Percentiles rank a stretch among this genome's conserved stretches.
Conservation (phyloP, 139 green algal species). For the Chlorella sp. region DNA sequence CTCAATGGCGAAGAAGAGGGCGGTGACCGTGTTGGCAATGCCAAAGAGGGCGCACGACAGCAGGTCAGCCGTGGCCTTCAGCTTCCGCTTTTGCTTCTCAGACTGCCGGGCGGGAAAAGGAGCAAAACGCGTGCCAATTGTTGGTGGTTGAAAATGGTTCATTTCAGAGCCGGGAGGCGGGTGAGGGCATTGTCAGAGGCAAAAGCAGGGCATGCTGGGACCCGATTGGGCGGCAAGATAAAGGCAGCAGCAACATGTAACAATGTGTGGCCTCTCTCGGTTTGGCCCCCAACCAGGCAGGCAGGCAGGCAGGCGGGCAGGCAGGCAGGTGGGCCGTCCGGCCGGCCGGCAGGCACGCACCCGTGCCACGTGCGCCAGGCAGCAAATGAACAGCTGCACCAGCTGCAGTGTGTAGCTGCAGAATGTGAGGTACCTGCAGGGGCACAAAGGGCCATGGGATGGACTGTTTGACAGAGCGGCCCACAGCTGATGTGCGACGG, state of each 20-base stretch:
- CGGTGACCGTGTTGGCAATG: slow-evolving; percentile 73
- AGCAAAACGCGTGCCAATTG: no score
- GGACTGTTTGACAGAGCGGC: no score
- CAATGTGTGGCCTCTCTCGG: no score
- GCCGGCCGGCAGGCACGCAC: not conserved
- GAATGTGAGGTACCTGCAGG: slow-evolving; percentile 84
- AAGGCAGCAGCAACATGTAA: not conserved
- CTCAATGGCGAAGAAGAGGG: slow-evolving; percentile 76
- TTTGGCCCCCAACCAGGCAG: no score
- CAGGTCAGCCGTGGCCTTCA: slow-evolving; percentile 51
- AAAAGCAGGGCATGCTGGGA: not conserved
- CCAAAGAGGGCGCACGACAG: slow-evolving; percentile 73
- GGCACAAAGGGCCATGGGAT: slow-evolving; percentile 24
- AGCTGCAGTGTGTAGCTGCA: slow-evolving; percentile 75
- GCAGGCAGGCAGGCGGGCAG: not conserved
- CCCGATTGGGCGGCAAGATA: no score
- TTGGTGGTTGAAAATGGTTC: not conserved
- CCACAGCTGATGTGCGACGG: no score
- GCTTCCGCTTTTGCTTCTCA: slow-evolving; percentile 42
- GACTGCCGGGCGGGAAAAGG: slow-evolving; percentile 49
- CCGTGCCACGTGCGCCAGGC: slow-evolving; percentile 40
- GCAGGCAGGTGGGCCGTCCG: not conserved
- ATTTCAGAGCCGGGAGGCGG: no score
- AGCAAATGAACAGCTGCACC: slow-evolving; percentile 57
- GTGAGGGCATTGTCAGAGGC: not conserved